Percentiles rank a stretch among this genome's conserved stretches.
Evolutionary conservation across 2,329 filamentous ascomycete species (phyloP).

Genomic region (Chlorencoelia australis): DNA sequence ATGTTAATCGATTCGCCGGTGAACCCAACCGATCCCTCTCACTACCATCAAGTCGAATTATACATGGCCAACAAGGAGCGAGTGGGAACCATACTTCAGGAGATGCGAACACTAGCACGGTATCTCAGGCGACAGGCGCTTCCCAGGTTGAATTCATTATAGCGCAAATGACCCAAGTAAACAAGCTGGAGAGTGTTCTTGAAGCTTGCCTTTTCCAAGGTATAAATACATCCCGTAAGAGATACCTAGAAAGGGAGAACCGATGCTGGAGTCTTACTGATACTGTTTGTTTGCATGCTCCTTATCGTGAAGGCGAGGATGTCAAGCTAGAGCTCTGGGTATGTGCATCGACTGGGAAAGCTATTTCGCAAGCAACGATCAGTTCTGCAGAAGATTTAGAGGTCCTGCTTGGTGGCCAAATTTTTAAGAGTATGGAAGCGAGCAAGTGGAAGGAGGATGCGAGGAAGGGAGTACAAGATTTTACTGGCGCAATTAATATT

Average conservation of each 20-base stretch:
- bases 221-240: neutral
- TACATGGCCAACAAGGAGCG: neutral
- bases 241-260: too few species aligned
- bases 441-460: conserved; percentile 1
- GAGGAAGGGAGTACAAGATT: neutral
- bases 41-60: neutral
- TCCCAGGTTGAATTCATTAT: too few species aligned
- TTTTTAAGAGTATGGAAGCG: neutral
- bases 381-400: neutral
- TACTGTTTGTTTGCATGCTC: neutral
- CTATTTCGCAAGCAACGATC: neutral
- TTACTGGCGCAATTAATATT: neutral
- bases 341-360: neutral
- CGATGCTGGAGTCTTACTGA: neutral
- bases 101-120: neutral
- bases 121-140: neutral
- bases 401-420: neutral
- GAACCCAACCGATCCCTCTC: neutral
- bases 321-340: neutral
- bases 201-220: neutral
- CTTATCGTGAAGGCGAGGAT: neutral
- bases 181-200: neutral
- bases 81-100: neutral
- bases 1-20: too few species aligned
- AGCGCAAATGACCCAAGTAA: too few species aligned